Conservation (phyloP, 441 rosid species). For the Populus hybrid region DNA sequence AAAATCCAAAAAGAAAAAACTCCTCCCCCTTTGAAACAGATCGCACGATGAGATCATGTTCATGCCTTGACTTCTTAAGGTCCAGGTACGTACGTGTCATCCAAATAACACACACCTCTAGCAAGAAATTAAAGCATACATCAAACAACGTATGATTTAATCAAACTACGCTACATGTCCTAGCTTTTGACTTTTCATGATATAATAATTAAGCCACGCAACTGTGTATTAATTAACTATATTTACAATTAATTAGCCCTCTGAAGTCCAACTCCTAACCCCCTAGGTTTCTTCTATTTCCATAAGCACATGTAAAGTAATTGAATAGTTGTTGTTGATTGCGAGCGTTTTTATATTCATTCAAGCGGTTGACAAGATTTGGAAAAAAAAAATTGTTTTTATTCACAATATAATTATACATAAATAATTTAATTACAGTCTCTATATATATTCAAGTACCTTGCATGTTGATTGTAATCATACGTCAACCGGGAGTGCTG, state of each 20-base stretch:
- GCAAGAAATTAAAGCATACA: no score
- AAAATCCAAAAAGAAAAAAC: neutral
- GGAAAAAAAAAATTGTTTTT: neutral
- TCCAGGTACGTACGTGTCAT: neutral
- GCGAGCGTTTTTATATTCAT: neutral
- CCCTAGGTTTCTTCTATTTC: neutral
- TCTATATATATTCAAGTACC: no score
- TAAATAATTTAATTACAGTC: no score
- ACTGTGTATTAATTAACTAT: no score
- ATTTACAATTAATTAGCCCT: neutral
- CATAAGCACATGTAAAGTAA: neutral
- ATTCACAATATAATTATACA: no score
- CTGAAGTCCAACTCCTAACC: neutral
- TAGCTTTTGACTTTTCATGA: no score
- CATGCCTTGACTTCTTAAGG: neutral
- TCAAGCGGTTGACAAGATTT: neutral
- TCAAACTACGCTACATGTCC: neutral
- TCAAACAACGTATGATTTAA: neutral
- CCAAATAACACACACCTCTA: neutral
- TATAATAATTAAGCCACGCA: no score
- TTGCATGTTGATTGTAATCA: no score
- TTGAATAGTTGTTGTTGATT: neutral
- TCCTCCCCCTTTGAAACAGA: neutral
- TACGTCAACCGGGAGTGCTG: no score
- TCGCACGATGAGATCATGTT: neutral